Conservation (phyloP, 805 yeast genomes). For the Teunomyces aglyptinius region DNA sequence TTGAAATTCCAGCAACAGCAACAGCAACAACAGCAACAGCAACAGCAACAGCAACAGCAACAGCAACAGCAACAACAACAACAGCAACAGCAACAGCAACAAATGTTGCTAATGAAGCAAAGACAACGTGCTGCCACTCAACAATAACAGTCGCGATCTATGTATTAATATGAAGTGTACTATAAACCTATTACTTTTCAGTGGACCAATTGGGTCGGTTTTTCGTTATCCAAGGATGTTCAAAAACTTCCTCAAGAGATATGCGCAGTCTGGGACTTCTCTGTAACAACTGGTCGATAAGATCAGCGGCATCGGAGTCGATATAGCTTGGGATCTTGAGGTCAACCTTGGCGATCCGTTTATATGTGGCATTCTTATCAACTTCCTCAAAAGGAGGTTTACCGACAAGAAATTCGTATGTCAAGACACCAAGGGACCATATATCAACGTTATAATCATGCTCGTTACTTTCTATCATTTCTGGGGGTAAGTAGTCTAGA, state of each 20-base stretch:
- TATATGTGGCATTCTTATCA: constrained; percentile 73
- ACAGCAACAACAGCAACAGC: too few relatives aligned
- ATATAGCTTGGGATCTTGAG: constrained; percentile 69
- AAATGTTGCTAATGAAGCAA: constrained; percentile 28
- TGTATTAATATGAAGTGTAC: constrained; percentile 1
- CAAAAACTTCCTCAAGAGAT: constrained; percentile 55
- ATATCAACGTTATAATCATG: constrained; percentile 80
- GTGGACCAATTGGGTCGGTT: constrained; percentile 63
- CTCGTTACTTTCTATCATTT: constrained; percentile 80
- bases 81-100: constrained; percentile 28
- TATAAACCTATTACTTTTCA: background rate
- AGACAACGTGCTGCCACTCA: constrained; percentile 20
- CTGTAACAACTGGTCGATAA: constrained; percentile 61
- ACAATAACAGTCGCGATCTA: constrained; percentile 6
- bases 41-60: constrained; percentile 27
- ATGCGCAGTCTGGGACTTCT: constrained; percentile 70
- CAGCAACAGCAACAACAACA: constrained; percentile 38
- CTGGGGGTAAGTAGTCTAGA: constrained; percentile 91
- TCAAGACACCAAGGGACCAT: constrained; percentile 89
- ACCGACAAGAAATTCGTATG: constrained; percentile 85
- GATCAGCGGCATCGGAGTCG: constrained; percentile 71
- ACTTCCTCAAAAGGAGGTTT: constrained; percentile 89
- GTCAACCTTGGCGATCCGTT: constrained; percentile 76
- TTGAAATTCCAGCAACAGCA: constrained; percentile 40
- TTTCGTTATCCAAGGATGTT: constrained; percentile 82